Evolutionary conservation across 768 basidiomycete species (phyloP).

Genomic region (Heimioporus sp.): DNA sequence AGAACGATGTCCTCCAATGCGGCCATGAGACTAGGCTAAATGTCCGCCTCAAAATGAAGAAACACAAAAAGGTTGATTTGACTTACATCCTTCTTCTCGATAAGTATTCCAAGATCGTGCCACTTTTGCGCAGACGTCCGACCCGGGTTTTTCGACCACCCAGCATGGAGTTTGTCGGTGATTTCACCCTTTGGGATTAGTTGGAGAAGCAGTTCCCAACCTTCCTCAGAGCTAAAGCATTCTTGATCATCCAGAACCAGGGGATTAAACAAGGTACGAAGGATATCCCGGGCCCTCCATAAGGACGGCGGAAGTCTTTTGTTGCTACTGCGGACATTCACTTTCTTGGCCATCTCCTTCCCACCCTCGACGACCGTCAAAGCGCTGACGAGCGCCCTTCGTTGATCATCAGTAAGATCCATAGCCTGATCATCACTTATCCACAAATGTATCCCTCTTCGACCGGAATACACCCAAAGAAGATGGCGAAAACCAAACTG

Average conservation of each 20-base stretch:
- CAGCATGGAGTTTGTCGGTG: constrained; percentile 44
- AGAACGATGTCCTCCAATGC: constrained; percentile 87
- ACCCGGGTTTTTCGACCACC: constrained; percentile 56
- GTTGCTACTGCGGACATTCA: constrained; percentile 59
- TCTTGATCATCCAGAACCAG: constrained; percentile 83
- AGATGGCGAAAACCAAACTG: constrained; percentile 91
- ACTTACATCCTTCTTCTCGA: constrained; percentile 37
- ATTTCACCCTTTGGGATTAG: constrained; percentile 66
- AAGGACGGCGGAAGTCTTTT: constrained; percentile 70
- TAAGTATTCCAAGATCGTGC: constrained; percentile 53
- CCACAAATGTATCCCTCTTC: constrained; percentile 98
- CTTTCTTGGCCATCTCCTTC: constrained; percentile 77
- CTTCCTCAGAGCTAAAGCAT: constrained; percentile 67
- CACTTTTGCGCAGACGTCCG: constrained; percentile 72
- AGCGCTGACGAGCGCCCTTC: constrained; percentile 83
- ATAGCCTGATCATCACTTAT: constrained; percentile 88
- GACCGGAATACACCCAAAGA: constrained; percentile 98
- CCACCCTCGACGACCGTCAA: constrained; percentile 81
- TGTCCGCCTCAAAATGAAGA: not conserved
- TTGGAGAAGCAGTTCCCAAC: constrained; percentile 71
- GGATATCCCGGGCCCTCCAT: constrained; percentile 47
- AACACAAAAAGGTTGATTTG: not conserved
- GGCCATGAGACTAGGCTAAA: constrained; percentile 1
- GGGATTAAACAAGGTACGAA: constrained; percentile 57
- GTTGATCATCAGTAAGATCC: constrained; percentile 87